Percentiles rank a stretch among this genome's conserved stretches.
These are phyloP conservation scores for Chytriomyces hyalinus DNA, from an alignment of 192 early-diverging fungal species.

Conservation along the genomic window DNA sequence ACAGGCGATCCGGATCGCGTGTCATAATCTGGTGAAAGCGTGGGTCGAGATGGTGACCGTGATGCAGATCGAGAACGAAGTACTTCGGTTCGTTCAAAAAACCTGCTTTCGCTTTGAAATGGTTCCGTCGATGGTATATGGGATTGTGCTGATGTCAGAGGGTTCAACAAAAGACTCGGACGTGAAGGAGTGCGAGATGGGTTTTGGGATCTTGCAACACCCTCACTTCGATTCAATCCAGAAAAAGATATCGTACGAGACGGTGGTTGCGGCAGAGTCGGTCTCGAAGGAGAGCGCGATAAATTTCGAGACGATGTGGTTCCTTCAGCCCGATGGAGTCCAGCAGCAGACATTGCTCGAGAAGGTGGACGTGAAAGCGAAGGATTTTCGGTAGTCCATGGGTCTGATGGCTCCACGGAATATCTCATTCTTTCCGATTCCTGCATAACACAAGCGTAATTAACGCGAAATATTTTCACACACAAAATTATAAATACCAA, in stretches of 20 bases:
- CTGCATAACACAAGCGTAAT: background rate
- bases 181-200: background rate
- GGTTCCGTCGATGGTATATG: background rate
- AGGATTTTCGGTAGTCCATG: background rate
- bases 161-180: background rate
- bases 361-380: background rate
- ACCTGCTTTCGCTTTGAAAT: background rate
- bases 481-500: background rate
- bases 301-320: background rate
- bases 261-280: background rate
- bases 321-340: background rate
- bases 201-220: background rate
- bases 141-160: background rate
- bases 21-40: slow-evolving; percentile 35
- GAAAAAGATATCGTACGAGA: background rate
- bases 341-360: background rate
- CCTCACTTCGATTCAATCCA: background rate
- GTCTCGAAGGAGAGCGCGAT: background rate
- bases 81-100: background rate
- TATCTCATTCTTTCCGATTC: background rate
- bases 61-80: slow-evolving; percentile 3
- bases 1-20: background rate
- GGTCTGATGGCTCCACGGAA: background rate
- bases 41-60: slow-evolving; percentile 25
- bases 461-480: background rate